Base-by-base conservation (phyloP, 2,329 filamentous ascomycete species). In the Diaporthe sp. region DNA sequence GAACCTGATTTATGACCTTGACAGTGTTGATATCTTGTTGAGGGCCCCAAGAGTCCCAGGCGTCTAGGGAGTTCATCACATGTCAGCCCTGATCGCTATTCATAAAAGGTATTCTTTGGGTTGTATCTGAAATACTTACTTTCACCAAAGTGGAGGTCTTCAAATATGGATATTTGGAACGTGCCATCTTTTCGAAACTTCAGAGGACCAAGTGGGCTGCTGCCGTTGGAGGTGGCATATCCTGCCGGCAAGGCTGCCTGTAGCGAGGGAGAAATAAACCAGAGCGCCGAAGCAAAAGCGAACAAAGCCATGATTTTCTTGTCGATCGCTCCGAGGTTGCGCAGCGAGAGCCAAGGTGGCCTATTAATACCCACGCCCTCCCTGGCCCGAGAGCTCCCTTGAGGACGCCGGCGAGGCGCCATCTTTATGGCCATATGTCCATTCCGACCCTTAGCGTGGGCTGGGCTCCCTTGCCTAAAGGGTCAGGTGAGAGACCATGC, bases 111-210 rank as follows among this genome's bases (percentile, higher is more conserved):
- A 9, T 2, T 2, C 1, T 2, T 42, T 19, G 25, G 2, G 13
- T n/a, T 28, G 3, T 22, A 1, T 12, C 15, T 28, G 15, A 12
- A 37, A 28, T 28, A 3, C 84, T 78, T 82, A 90, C 90, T 89
- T 82, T 95, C 93, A 13, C 92, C 93, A 80, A 93, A 93, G 80
- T 95, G 93, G 10, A 95, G 82, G 78, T 95, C 93, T 39, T 90
- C 89, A 76, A 95, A 93, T 17, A 95, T 87, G 2, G 90, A 84
- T 44, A 90, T 84, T 70, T 89, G 87, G 78, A 90, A 90, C 0
- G 84, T 87, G 8, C 87, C 87, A 59, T 88, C 84, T 1, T 78
- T 28, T 12, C 80, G 81, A 77, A 90, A 88, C 74, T 83, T 44
- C 39, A 74, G 57, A 8, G 62, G 57, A 12, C 74, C 74, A 59